phyloP scores from a whole-genome alignment of 305 asterid genomes.

The Andrographis paniculata region DNA sequence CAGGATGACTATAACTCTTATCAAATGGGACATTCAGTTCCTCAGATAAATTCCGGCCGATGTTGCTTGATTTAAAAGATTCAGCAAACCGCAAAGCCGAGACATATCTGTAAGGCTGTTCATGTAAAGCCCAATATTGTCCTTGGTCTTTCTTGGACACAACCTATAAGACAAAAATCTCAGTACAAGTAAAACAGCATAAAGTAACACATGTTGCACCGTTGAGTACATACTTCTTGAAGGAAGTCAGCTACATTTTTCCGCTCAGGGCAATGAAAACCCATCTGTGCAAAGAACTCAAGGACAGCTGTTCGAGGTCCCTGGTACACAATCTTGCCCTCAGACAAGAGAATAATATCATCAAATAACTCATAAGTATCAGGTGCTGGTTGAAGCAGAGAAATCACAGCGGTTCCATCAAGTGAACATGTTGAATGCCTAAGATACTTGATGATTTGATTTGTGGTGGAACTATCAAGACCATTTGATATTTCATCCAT shows the following conservation, averaged over 20 bases:
- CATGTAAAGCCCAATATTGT: constrained; percentile 76
- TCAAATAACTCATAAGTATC: constrained; percentile 91
- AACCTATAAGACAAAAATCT: constrained; percentile 38
- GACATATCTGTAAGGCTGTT: constrained; percentile 53
- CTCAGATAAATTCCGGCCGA: constrained; percentile 54
- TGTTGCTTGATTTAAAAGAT: constrained; percentile 50
- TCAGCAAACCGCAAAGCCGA: constrained; percentile 65
- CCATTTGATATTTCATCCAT: constrained; percentile 98
- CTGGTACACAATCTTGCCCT: constrained; percentile 88
- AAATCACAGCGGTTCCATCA: constrained; percentile 70
- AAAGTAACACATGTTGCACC: constrained; percentile 13
- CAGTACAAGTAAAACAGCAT: constrained; percentile 11
- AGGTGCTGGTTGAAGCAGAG: constrained; percentile 97
- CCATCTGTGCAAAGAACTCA: constrained; percentile 70
- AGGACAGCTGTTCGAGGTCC: constrained; percentile 70
- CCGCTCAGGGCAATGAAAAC: constrained; percentile 76
- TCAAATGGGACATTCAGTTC: constrained; percentile 65
- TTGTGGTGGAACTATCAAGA: constrained; percentile 91
- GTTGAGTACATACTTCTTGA: constrained; percentile 66
- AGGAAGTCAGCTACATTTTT: constrained; percentile 93
- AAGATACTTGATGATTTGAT: constrained; percentile 73
- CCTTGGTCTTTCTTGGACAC: constrained; percentile 88
- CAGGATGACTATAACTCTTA: constrained; percentile 78
- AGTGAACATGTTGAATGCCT: constrained; percentile 73
- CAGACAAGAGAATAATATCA: constrained; percentile 75